These are phyloP conservation scores for Picochlorum sp. DNA, from an alignment of 139 green algal genomes.

Conservation along the genomic window DNA sequence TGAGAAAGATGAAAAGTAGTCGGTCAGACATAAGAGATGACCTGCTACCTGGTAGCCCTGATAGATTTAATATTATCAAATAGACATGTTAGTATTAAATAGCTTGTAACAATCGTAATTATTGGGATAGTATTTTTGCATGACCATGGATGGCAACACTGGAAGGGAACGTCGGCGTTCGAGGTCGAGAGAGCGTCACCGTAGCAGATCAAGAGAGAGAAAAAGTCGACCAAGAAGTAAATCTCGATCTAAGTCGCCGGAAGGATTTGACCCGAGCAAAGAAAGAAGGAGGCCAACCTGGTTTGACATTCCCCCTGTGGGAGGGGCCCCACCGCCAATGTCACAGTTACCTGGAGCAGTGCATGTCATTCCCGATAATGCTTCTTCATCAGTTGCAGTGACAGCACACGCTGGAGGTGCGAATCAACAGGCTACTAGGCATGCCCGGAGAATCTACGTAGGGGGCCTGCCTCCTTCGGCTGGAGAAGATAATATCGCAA, in stretches of 20 bases:
- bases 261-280: slow-evolving; percentile 12
- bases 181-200: background rate
- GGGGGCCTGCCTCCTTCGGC: slow-evolving; percentile 81
- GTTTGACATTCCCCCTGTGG: slow-evolving; percentile 32
- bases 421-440: slow-evolving; percentile 77
- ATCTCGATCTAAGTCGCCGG: slow-evolving; percentile 1
- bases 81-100: too few species aligned
- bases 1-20: too few species aligned
- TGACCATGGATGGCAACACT: background rate
- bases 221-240: background rate
- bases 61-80: too few species aligned
- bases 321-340: slow-evolving; percentile 21
- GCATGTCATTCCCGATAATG: background rate
- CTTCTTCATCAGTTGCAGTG: background rate
- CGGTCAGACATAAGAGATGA: too few species aligned
- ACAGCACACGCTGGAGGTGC: slow-evolving; percentile 9
- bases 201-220: background rate
- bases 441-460: slow-evolving; percentile 91
- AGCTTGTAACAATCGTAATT: too few species aligned
- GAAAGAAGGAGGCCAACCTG: slow-evolving; percentile 24
- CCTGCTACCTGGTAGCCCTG: too few species aligned
- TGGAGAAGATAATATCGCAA: slow-evolving; percentile 74
- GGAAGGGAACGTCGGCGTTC: background rate
- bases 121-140: background rate
- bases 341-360: slow-evolving; percentile 17